Evolutionary conservation across 768 basidiomycete species (phyloP), one percentile per base, ranked within the genome.

Genomic region (Brasilioporus rufonigricans): DNA sequence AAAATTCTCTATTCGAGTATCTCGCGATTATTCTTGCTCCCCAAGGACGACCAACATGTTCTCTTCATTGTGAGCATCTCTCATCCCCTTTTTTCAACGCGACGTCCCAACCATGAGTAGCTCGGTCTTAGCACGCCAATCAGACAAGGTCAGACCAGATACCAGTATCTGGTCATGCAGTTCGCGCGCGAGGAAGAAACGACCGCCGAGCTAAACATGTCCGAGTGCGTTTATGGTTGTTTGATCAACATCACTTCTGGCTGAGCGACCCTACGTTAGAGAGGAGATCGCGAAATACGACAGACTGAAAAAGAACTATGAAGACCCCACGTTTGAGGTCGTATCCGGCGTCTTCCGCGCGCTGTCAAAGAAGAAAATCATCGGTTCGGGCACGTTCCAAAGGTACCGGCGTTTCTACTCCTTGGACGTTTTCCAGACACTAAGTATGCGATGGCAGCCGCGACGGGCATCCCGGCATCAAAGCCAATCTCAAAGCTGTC

Each of bases 101-200:
- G 31, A 24, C 43, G 40, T 55, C 35, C 36, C 53, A 60, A 60
- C 45, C 53, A 54, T n/a, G 29, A 36, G 35, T 62, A 95, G 93
- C 80, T 99, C 61, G 91, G 92, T 50, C 78, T 99, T 44, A 93
- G 85, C 67, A 91, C 85, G 24, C 96, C 97, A 2, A 97, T 99
- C 57, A 83, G 96, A 44, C 97, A 98, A 78, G 97, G 97, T 47
- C 97, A 98, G 68, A 99, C 97, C 1, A 81, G 93, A 41, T 98
- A 99, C 72, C 96, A 96, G 53, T 99, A 97, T 69, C 77, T 99
- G 21, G 96, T 99, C 52, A 95, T 98, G 88, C 95, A 97, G 64
- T 98, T 97, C 72, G 88, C 86, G n/a, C 82, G 91, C 53, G 96
- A 98, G 61, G 97, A 98, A 69, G 94, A 97, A 72, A 93, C 94